Percentiles rank a stretch among this genome's conserved stretches.
phyloP scores from a whole-genome alignment of 1,284 basidiomycete genomes.

The Rhodotorula sp. region DNA sequence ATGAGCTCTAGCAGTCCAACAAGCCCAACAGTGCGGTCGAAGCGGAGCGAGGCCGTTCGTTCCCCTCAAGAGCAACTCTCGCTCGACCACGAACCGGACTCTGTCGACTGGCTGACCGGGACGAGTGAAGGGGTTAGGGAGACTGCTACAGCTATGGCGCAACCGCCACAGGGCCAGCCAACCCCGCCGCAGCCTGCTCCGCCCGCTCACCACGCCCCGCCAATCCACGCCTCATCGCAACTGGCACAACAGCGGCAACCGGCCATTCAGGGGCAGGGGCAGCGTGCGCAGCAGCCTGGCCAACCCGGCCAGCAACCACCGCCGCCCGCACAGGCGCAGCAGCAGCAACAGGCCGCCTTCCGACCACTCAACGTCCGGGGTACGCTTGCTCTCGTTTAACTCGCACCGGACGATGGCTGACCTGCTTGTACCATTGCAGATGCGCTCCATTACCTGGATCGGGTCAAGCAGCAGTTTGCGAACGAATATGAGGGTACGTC shows the following conservation, averaged over 20 bases:
- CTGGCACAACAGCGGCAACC: conserved; percentile 1
- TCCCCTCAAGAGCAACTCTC: no score
- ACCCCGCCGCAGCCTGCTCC: no score
- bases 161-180: background rate
- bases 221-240: background rate
- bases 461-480: conserved; percentile 40
- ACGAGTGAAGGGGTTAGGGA: no score
- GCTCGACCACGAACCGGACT: no score
- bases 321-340: background rate
- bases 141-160: background rate
- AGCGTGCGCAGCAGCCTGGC: background rate
- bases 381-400: background rate
- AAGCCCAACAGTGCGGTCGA: no score
- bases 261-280: background rate
- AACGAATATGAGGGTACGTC: conserved; percentile 38
- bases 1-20: no score
- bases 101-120: no score
- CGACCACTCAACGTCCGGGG: conserved; percentile 39
- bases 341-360: conserved; percentile 24
- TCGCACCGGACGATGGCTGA: background rate
- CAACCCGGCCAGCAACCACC: background rate
- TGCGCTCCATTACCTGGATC: conserved; percentile 37
- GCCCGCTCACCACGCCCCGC: no score
- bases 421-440: background rate
- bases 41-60: no score